Conservation (phyloP, 1,284 basidiomycete genomes). For the Wolfiporia cocos region DNA sequence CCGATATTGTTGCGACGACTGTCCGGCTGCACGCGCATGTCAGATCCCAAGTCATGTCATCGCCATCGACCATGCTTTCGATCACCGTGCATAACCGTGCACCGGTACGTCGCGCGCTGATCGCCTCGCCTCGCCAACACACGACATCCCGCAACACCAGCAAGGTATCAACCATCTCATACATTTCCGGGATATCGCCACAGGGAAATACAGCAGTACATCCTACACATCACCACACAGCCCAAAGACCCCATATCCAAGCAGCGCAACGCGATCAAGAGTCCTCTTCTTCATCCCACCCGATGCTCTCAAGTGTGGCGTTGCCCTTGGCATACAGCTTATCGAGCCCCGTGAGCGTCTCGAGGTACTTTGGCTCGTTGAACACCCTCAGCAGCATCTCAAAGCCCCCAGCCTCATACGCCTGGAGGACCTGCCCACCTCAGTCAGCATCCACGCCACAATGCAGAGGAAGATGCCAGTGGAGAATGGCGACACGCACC, state of each 20-base stretch:
- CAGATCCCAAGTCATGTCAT: too few relatives aligned
- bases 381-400: constrained; percentile 79
- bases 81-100: too few relatives aligned
- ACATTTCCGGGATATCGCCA: too few relatives aligned
- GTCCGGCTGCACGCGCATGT: too few relatives aligned
- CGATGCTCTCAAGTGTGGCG: constrained; percentile 63
- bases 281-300: constrained; percentile 60
- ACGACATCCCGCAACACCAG: too few relatives aligned
- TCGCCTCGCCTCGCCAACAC: too few relatives aligned
- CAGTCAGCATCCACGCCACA: neutral
- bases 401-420: constrained; percentile 74
- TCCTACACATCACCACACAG: neutral
- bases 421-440: constrained; percentile 70
- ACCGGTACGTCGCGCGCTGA: too few relatives aligned
- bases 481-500: constrained; percentile 44
- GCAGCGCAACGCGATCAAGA: too few relatives aligned
- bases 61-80: too few relatives aligned
- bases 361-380: constrained; percentile 80
- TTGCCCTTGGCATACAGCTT: constrained; percentile 78
- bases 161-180: too few relatives aligned
- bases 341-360: constrained; percentile 82
- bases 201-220: constrained; percentile 1
- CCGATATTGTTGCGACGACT: too few relatives aligned
- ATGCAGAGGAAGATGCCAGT: neutral
- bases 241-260: too few relatives aligned